Conservation (phyloP, 2,329 filamentous ascomycete genomes). For the Paraconiothyrium brasiliense region DNA sequence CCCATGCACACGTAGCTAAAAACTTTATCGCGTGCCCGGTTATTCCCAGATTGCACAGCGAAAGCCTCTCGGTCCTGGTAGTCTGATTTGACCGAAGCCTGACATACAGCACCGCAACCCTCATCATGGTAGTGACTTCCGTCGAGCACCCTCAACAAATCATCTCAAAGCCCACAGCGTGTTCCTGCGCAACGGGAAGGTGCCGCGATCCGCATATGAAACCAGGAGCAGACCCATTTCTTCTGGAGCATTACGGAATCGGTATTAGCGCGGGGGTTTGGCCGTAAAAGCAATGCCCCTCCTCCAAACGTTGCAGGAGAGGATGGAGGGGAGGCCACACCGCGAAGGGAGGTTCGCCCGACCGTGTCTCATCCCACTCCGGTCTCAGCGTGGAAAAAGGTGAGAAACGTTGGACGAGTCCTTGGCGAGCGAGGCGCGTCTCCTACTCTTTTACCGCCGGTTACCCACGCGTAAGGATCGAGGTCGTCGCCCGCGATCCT, state of each 20-base stretch:
- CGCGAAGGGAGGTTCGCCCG: neutral
- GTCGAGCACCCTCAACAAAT: constrained; percentile 15
- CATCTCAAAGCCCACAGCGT: constrained; percentile 21
- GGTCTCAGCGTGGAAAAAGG: constrained; percentile 11
- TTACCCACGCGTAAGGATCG: constrained; percentile 25
- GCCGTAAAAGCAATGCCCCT: constrained; percentile 35
- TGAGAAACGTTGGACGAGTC: constrained; percentile 1
- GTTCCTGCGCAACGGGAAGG: constrained; percentile 39
- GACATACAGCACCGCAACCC: neutral
- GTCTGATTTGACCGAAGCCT: neutral
- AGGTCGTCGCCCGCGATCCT: constrained; percentile 17
- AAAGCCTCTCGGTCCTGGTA: neutral
- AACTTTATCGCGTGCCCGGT: neutral
- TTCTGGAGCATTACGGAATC: constrained; percentile 46
- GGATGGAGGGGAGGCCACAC: neutral
- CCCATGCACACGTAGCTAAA: constrained; percentile 1
- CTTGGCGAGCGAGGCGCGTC: constrained; percentile 11
- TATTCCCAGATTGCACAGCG: neutral
- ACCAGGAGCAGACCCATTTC: constrained; percentile 39
- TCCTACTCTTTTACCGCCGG: constrained; percentile 24
- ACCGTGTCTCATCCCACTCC: neutral
- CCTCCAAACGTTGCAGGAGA: constrained; percentile 24
- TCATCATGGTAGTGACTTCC: neutral
- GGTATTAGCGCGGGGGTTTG: constrained; percentile 47
- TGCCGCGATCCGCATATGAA: constrained; percentile 41